Evolutionary conservation across 805 yeast species (phyloP), one percentile per base, ranked within the genome.

Genomic region (Kodamaea hsintzibuensis): DNA sequence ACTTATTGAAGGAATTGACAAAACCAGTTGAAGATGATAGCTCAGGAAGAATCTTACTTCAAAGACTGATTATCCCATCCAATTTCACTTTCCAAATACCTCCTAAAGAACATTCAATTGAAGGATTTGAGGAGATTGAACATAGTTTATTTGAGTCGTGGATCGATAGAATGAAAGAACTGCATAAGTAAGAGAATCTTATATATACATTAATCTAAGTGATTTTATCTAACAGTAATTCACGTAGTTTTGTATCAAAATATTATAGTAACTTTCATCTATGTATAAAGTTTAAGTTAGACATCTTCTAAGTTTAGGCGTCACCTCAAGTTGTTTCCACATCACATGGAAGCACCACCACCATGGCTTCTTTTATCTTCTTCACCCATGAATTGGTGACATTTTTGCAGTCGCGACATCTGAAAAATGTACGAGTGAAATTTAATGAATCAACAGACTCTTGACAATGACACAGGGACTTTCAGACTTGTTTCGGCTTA

Each of bases 121-220:
- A 47, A 25, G 58, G 50, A 30, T 67, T 71, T 57, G 79, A 75
- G 54, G 80, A 76, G 39, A 74, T 76, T 16, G 80, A 76, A 53
- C 61, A 62, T 13, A 74, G 77, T 50, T 64, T 76, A 33, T 60
- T 74, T 33, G 74, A 70, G 27, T 66, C 76, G 7, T 76, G 80
- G 80, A 66, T 75, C n/a, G 74, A 72, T 42, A 66, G 65, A 48
- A 71, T 72, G 75, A 57, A 50, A 7, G 59, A 54, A 33, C 51
- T 50, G 42, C 42, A 54, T 47, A 48, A 38, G 35, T 30, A n/a
- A n/a, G n/a, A n/a, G n/a, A n/a, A n/a, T n/a, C n/a, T n/a, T n/a
- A n/a, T n/a, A n/a, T n/a, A n/a, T n/a, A n/a, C n/a, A n/a, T n/a
- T n/a, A n/a, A n/a, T n/a, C n/a, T n/a, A n/a, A n/a, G n/a, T n/a